Percentiles rank a stretch among this genome's conserved stretches.
These are phyloP conservation scores for Kodamaea lidongshanica DNA, from an alignment of 805 yeast species.

Conservation along the genomic window DNA sequence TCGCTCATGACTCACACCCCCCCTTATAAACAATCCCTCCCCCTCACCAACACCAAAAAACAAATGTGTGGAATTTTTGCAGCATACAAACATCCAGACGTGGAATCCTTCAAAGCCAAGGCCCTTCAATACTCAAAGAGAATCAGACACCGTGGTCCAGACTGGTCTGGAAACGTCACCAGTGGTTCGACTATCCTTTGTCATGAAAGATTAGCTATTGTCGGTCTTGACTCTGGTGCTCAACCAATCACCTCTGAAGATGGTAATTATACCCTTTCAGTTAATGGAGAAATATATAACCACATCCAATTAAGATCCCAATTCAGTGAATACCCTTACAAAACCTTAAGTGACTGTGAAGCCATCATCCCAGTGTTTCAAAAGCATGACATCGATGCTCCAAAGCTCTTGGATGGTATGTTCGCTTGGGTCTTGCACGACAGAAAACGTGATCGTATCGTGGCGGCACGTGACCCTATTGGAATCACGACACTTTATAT, in stretches of 20 bases:
- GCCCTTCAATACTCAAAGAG: slow-evolving; percentile 88
- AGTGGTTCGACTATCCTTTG: slow-evolving; percentile 77
- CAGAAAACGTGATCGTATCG: slow-evolving; percentile 71
- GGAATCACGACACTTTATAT: slow-evolving; percentile 95
- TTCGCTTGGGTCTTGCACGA: slow-evolving; percentile 93
- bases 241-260: slow-evolving; percentile 89
- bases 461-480: slow-evolving; percentile 98
- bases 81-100: slow-evolving; percentile 75
- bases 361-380: slow-evolving; percentile 89
- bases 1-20: too few species aligned
- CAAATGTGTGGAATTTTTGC: slow-evolving; percentile 98
- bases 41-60: slow-evolving; percentile 1
- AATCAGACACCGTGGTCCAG: slow-evolving; percentile 99
- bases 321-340: slow-evolving; percentile 65
- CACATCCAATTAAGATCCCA: slow-evolving; percentile 83
- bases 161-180: slow-evolving; percentile 89
- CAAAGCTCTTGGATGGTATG: slow-evolving; percentile 95
- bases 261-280: slow-evolving; percentile 68
- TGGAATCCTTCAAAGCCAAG: slow-evolving; percentile 72
- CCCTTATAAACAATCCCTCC: too few species aligned
- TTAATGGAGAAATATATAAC: slow-evolving; percentile 98
- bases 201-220: slow-evolving; percentile 96
- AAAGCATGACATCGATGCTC: slow-evolving; percentile 85
- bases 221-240: slow-evolving; percentile 96
- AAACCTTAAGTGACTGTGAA: slow-evolving; percentile 93